Evolutionary conservation across 2,329 filamentous ascomycete species (phyloP).

Genomic region (Pyricularia sp.): DNA sequence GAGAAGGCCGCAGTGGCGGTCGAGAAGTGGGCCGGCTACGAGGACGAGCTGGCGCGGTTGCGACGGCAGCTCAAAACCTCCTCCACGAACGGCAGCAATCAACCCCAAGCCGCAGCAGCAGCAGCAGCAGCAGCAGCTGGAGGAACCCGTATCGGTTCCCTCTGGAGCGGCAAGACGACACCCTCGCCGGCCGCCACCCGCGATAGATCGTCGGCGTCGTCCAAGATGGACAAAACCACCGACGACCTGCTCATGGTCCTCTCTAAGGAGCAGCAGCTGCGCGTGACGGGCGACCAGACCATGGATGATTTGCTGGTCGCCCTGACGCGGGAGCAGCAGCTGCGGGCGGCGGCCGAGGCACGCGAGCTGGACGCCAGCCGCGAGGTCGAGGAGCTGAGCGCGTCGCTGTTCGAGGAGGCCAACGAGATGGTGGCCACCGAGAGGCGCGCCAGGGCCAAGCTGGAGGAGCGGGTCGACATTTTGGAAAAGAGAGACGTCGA

Average conservation of each 20-base stretch:
- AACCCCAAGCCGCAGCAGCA: neutral
- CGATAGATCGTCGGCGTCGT: constrained; percentile 11
- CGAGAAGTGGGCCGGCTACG: constrained; percentile 66
- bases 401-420: constrained; percentile 68
- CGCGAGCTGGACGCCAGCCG: constrained; percentile 55
- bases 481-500: constrained; percentile 63
- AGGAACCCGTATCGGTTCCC: constrained; percentile 3
- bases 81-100: constrained; percentile 11
- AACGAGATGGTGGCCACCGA: constrained; percentile 83
- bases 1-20: constrained; percentile 58
- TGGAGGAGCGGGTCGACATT: constrained; percentile 60
- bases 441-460: constrained; percentile 56
- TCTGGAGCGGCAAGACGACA: constrained; percentile 1
- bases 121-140: neutral
- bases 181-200: neutral
- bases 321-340: constrained; percentile 55
- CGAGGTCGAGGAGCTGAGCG: constrained; percentile 73
- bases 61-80: constrained; percentile 23
- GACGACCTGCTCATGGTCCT: constrained; percentile 1
- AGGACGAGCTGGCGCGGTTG: constrained; percentile 62
- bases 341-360: constrained; percentile 61
- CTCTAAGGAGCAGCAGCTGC: constrained; percentile 7
- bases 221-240: constrained; percentile 3
- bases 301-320: constrained; percentile 50
- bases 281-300: constrained; percentile 11